Conservation (phyloP, 2,329 filamentous ascomycete genomes). For the Graphilbum sp. region DNA sequence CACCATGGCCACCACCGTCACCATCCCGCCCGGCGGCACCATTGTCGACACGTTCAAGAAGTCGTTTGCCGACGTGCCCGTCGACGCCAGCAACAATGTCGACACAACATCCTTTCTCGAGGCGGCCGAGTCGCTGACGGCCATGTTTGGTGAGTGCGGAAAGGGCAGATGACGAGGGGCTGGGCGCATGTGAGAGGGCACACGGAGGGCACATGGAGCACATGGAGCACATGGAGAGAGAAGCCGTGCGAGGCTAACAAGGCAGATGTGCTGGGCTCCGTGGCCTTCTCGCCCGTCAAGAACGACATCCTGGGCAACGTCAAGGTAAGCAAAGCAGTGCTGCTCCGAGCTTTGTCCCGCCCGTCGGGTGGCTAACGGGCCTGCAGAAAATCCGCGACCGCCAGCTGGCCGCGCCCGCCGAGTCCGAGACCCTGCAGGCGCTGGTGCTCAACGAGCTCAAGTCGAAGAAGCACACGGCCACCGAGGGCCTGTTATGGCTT, state of each 20-base stretch:
- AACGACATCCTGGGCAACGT: slow-evolving; percentile 82
- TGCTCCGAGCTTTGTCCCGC: background rate
- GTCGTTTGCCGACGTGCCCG: slow-evolving; percentile 69
- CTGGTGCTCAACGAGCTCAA: slow-evolving; percentile 79
- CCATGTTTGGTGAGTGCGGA: slow-evolving; percentile 57
- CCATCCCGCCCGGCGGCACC: slow-evolving; percentile 49
- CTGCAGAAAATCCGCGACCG: slow-evolving; percentile 77
- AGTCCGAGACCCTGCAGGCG: slow-evolving; percentile 72
- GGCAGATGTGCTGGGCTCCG: slow-evolving; percentile 45
- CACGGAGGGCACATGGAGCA: too few relatives aligned
- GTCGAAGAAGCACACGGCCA: slow-evolving; percentile 72
- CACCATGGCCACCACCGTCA: slow-evolving; percentile 2
- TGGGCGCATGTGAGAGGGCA: too few relatives aligned
- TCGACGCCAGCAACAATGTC: slow-evolving; percentile 67
- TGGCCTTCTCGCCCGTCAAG: slow-evolving; percentile 83
- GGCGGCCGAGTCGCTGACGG: slow-evolving; percentile 71
- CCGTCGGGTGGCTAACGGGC: background rate
- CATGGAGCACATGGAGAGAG: too few relatives aligned
- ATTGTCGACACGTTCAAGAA: slow-evolving; percentile 74
- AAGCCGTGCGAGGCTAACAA: too few relatives aligned
- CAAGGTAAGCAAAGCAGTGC: slow-evolving; percentile 63
- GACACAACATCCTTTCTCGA: slow-evolving; percentile 79
- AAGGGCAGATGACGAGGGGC: background rate
- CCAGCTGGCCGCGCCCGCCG: slow-evolving; percentile 57
- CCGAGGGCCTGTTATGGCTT: slow-evolving; percentile 85